Evolutionary conservation across 257 asterid genomes (phyloP).

Genomic region (Cruciata laevipes): DNA sequence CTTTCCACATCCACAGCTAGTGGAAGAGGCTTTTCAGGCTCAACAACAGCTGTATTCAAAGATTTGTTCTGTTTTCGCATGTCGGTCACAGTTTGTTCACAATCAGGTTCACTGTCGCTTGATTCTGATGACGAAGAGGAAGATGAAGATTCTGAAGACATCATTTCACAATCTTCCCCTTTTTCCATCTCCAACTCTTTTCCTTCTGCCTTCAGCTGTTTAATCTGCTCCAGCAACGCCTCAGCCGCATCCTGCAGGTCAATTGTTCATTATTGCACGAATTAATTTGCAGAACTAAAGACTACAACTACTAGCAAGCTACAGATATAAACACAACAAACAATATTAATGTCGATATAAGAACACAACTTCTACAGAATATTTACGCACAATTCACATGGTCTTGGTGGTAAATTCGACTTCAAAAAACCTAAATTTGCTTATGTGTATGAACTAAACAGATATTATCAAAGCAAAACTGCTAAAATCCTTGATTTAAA

Average conservation of each 20-base stretch:
- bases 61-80: slow-evolving; percentile 18
- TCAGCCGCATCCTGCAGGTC: slow-evolving; percentile 54
- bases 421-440: background rate
- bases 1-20: background rate
- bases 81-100: slow-evolving; percentile 31
- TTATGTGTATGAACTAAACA: background rate
- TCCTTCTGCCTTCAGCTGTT: slow-evolving; percentile 41
- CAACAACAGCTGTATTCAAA: background rate
- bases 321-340: too few relatives aligned
- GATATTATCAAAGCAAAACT: too few relatives aligned
- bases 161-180: slow-evolving; percentile 42
- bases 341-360: background rate
- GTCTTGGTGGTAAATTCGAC: background rate
- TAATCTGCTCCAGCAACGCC: slow-evolving; percentile 40
- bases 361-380: background rate
- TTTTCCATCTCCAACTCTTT: slow-evolving; percentile 33
- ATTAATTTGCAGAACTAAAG: background rate
- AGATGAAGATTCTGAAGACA: slow-evolving; percentile 43
- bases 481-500: background rate
- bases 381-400: background rate
- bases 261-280: background rate
- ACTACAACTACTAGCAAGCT: background rate
- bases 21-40: slow-evolving; percentile 13
- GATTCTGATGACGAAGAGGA: slow-evolving; percentile 62
- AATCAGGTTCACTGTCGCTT: slow-evolving; percentile 69